Evolutionary conservation across 441 rosid species (phyloP).

Genomic region (Syzygium syzygioides): DNA sequence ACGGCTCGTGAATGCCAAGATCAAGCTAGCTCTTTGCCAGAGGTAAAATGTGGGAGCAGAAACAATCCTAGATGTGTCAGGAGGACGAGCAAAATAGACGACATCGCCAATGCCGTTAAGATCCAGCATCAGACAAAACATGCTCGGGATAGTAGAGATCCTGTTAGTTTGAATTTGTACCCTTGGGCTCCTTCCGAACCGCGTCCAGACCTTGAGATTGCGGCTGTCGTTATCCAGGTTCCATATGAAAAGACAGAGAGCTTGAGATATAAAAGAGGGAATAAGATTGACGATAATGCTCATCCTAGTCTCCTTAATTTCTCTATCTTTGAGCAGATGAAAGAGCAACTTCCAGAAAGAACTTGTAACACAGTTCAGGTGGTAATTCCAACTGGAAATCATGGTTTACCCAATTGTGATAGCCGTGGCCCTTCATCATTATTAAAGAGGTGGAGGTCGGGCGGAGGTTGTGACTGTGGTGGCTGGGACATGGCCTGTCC

Average conservation of each 20-base stretch:
- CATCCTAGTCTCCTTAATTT: slow-evolving; percentile 42
- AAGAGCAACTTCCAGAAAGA: slow-evolving; percentile 15
- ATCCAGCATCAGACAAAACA: slow-evolving; percentile 29
- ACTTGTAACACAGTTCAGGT: slow-evolving; percentile 48
- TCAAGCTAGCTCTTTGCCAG: slow-evolving; percentile 15
- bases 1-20: slow-evolving; percentile 15
- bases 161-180: slow-evolving; percentile 30
- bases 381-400: slow-evolving; percentile 77
- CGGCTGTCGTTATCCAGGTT: slow-evolving; percentile 62
- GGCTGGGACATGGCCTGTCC: slow-evolving; percentile 99
- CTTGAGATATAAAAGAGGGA: slow-evolving; percentile 40
- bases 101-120: slow-evolving; percentile 26
- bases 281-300: slow-evolving; percentile 23
- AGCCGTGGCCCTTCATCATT: slow-evolving; percentile 59
- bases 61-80: slow-evolving; percentile 24
- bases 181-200: slow-evolving; percentile 34
- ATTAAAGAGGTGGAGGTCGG: slow-evolving; percentile 82
- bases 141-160: slow-evolving; percentile 21
- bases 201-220: slow-evolving; percentile 66
- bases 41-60: slow-evolving; percentile 11
- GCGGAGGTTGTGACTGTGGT: slow-evolving; percentile 98
- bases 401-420: slow-evolving; percentile 56
- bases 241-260: slow-evolving; percentile 75
- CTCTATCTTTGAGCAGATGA: slow-evolving; percentile 35
- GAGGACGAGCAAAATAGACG: slow-evolving; percentile 21